Evolutionary conservation across 2,329 filamentous ascomycete genomes (phyloP), one percentile per base, ranked within the genome.

Genomic region (Epichloe sibirici): DNA sequence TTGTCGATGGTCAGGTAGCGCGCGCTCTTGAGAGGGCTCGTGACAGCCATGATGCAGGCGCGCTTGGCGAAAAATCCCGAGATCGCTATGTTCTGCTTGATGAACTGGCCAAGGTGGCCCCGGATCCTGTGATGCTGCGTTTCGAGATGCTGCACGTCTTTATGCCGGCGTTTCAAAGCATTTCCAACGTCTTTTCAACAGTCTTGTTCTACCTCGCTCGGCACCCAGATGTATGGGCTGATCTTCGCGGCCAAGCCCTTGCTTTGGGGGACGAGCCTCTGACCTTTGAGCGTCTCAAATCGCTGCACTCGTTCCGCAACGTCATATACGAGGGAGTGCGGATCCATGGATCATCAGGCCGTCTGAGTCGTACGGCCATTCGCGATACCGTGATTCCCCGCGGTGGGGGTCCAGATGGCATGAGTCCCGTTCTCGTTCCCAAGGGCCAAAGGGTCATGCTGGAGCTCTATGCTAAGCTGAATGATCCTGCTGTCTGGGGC

Each of bases 331-430:
- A 52, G 45, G 45, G 44, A 13, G 15, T 52, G 45, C 45, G 51
- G 5, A 38, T 52, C 9, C 51, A 52, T 23, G 51, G 51, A 15
- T 48, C 51, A 6, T 48, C 51, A 2, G 51, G 45, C 11, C 51
- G 51, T 6, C 12, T 52, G 7, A 52, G 51, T 40, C 51, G 51
- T 5, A 45, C 46, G 15, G 51, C 51, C 3, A 31, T 52, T n/a
- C 52, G 52, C 4, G 52, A 53, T 23, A 53, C 52, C 12, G 52
- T 51, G 11, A 15, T 53, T 15, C 52, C 52, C 2, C 23, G 38
- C 31, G 52, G 52, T 31, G 52, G 52, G 6, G 52, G 52, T 1
- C 28, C 52, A 4, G 38, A 48, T 5, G 52, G 52, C 5, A 25
- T 12, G 37, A 44, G 43, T 7, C 52, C 52, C 3, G 48, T 53